These are phyloP conservation scores for Cairneyella variabilis DNA, from an alignment of 495 filamentous ascomycete species.

Conservation along the genomic window DNA sequence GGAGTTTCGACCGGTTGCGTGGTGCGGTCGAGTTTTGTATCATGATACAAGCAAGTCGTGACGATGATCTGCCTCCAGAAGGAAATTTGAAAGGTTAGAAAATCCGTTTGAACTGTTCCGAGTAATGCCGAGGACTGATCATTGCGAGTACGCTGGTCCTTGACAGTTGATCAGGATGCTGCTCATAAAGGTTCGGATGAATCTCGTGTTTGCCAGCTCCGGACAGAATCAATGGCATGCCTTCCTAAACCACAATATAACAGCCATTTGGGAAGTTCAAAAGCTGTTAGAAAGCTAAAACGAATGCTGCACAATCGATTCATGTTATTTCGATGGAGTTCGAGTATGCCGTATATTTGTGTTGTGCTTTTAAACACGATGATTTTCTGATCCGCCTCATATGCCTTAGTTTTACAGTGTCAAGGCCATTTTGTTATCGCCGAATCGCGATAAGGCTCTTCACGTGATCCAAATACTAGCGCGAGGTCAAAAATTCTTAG, in stretches of 20 bases:
- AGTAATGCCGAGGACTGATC: neutral
- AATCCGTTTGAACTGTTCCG: neutral
- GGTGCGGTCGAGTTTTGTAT: neutral
- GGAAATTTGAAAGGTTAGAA: neutral
- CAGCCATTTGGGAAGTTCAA: no score
- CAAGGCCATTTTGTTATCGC: no score
- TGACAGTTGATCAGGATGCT: neutral
- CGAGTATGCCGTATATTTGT: neutral
- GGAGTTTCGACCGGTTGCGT: neutral
- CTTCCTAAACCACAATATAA: no score
- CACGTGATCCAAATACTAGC: slow-evolving; percentile 3
- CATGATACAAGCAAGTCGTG: neutral
- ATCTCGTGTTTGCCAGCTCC: neutral
- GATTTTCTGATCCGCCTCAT: no score
- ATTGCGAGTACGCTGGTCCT: no score
- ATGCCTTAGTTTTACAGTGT: no score
- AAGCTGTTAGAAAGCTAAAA: no score
- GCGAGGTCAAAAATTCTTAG: slow-evolving; percentile 9
- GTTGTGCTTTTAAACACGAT: neutral
- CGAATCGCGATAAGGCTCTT: no score
- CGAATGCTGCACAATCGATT: neutral
- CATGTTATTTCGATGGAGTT: neutral
- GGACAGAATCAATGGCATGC: neutral
- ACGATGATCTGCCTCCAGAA: neutral
- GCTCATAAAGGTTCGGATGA: no score